Evolutionary conservation across 2,329 filamentous ascomycete species (phyloP).

Genomic region (Chaetomium olivaceum): DNA sequence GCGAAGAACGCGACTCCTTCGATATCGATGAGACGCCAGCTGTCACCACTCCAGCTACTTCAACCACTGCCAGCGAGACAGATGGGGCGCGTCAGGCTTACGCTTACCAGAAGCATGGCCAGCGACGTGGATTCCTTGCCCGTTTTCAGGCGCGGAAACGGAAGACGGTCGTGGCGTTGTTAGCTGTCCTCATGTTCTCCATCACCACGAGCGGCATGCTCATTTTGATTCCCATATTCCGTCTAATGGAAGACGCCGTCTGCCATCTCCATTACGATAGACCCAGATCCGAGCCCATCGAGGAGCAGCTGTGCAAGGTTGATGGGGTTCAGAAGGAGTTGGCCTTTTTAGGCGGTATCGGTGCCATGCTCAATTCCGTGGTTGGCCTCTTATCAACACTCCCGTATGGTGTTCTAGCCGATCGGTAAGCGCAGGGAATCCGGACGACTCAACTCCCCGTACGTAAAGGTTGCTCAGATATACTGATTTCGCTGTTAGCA

Average conservation of each 20-base stretch:
- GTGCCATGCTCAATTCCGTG: conserved; percentile 21
- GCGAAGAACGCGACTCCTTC: conserved; percentile 18
- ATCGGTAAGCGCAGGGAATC: conserved; percentile 20
- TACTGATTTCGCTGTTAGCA: conserved; percentile 17
- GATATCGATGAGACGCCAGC: not conserved
- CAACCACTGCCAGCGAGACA: not conserved
- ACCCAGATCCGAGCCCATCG: conserved; percentile 25
- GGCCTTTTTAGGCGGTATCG: conserved; percentile 28
- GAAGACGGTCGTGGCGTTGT: conserved; percentile 23
- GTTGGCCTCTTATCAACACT: conserved; percentile 26
- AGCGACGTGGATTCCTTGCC: not conserved
- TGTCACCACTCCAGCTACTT: not conserved
- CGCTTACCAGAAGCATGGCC: not conserved
- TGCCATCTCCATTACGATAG: conserved; percentile 29
- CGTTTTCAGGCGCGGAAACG: conserved; percentile 25
- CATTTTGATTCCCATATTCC: conserved; percentile 30
- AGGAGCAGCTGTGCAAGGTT: conserved; percentile 30
- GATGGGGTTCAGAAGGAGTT: conserved; percentile 29
- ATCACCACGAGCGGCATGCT: conserved; percentile 30
- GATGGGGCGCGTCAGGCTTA: not conserved
- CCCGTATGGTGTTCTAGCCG: conserved; percentile 31
- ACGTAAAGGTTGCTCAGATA: too few relatives aligned
- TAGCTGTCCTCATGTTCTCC: conserved; percentile 26
- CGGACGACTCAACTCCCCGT: not conserved
- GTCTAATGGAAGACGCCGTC: conserved; percentile 30